A percentile compares a stretch with the other conserved stretches of the same genome.
phyloP scores from a whole-genome alignment of 805 yeast genomes.

The Starmerella potacharoeniae region DNA sequence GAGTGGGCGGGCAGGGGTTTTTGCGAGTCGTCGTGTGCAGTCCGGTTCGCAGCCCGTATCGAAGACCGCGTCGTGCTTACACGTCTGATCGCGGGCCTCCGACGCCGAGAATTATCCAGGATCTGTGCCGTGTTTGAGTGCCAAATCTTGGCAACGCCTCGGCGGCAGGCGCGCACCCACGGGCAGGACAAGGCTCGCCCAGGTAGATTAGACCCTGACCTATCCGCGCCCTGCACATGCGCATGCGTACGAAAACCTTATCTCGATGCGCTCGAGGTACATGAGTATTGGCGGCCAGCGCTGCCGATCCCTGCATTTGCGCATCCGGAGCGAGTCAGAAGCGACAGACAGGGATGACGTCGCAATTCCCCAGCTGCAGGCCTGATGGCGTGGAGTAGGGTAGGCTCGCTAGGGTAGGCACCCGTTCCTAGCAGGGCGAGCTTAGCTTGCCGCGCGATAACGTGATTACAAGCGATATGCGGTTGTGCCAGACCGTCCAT shows the following conservation, averaged over 20 bases:
- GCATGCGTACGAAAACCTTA: neutral
- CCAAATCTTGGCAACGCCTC: too few relatives aligned
- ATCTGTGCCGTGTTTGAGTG: too few relatives aligned
- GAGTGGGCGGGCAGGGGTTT: too few relatives aligned
- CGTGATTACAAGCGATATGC: neutral
- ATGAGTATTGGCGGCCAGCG: neutral
- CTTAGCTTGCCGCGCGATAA: neutral
- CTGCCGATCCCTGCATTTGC: neutral
- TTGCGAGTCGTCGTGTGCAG: too few relatives aligned
- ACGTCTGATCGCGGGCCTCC: too few relatives aligned
- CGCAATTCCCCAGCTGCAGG: neutral
- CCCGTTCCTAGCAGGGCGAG: neutral
- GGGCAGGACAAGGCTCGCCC: neutral
- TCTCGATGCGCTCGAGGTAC: neutral
- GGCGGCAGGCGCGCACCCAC: too few relatives aligned
- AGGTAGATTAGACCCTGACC: neutral
- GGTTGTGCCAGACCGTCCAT: neutral
- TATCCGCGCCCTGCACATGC: neutral
- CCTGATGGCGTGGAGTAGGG: neutral
- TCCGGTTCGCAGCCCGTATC: too few relatives aligned
- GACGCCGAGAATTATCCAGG: too few relatives aligned
- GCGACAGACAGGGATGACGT: neutral
- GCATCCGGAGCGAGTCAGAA: neutral
- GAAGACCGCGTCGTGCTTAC: too few relatives aligned
- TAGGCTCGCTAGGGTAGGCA: neutral